A percentile compares a stretch with the other conserved stretches of the same genome.
phyloP scores from a whole-genome alignment of 441 rosid species.

The Iberis amara region DNA sequence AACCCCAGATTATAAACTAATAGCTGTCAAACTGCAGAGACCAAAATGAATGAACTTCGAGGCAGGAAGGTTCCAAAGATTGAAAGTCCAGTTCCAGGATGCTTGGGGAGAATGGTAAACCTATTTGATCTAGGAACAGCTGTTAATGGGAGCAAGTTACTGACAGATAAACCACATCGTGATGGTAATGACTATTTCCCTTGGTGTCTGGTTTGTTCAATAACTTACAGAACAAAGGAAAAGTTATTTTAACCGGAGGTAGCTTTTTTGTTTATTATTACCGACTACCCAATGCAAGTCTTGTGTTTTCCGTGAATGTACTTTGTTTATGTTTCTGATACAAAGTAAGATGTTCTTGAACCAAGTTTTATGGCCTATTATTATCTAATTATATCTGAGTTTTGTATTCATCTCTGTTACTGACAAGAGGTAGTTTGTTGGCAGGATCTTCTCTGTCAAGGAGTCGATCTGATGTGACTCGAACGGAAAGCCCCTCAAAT shows the following conservation, averaged over 20 bases:
- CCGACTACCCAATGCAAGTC: background rate
- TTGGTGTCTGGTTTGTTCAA: too few relatives aligned
- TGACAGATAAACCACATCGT: slow-evolving; percentile 58
- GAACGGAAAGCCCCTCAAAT: slow-evolving; percentile 42
- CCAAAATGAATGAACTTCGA: slow-evolving; percentile 50
- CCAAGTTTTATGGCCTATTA: too few relatives aligned
- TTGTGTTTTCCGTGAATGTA: too few relatives aligned
- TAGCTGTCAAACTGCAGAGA: slow-evolving; percentile 37
- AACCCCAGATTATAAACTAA: background rate
- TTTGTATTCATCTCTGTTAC: too few relatives aligned
- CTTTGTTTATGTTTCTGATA: background rate
- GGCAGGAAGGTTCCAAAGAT: slow-evolving; percentile 39
- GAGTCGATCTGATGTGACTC: slow-evolving; percentile 59
- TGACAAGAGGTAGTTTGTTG: slow-evolving; percentile 37
- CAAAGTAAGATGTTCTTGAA: slow-evolving; percentile 1
- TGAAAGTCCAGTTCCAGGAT: slow-evolving; percentile 67
- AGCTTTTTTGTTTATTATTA: background rate
- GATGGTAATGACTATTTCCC: slow-evolving; percentile 58
- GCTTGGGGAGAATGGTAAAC: slow-evolving; percentile 83
- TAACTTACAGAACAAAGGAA: too few relatives aligned
- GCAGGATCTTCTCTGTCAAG: slow-evolving; percentile 65
- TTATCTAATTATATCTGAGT: too few relatives aligned
- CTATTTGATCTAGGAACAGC: slow-evolving; percentile 64
- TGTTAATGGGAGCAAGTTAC: slow-evolving; percentile 57
- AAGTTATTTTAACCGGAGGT: too few relatives aligned